Conservation (phyloP, 108 stramenopile species). For the Skeletonema potamos region DNA sequence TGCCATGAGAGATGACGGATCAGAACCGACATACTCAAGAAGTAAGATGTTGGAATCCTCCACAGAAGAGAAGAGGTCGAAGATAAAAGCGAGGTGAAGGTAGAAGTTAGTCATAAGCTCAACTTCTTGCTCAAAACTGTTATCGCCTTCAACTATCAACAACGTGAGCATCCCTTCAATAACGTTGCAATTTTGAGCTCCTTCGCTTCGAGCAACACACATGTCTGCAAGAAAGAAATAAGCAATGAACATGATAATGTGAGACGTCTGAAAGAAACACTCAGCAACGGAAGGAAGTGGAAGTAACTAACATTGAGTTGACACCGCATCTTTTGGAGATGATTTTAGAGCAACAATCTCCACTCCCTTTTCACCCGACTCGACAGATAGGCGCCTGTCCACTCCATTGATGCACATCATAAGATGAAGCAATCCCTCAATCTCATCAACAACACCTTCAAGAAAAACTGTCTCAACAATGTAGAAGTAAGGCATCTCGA, state of each 20-base stretch:
- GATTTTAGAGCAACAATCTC: background rate
- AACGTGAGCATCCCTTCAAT: background rate
- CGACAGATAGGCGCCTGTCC: background rate
- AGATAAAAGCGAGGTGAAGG: background rate
- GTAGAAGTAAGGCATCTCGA: background rate
- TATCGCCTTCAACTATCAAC: background rate
- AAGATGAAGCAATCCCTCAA: background rate
- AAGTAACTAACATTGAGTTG: background rate
- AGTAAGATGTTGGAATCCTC: background rate
- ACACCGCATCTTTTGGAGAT: background rate
- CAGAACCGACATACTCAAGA: background rate
- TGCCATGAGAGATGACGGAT: constrained; percentile 2
- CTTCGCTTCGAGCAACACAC: background rate
- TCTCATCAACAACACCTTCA: background rate
- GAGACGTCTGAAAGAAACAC: background rate
- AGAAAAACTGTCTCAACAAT: background rate
- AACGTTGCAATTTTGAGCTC: background rate
- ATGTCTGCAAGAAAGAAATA: background rate
- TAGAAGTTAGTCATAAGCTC: background rate
- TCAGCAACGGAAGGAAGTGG: background rate
- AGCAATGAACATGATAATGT: background rate
- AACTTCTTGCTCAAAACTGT: background rate
- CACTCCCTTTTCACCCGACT: background rate
- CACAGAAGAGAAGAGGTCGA: background rate
- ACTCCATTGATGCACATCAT: background rate